Conservation (phyloP, 2,329 filamentous ascomycete species). For the Nothophaeocryptopus gaeumannii region DNA sequence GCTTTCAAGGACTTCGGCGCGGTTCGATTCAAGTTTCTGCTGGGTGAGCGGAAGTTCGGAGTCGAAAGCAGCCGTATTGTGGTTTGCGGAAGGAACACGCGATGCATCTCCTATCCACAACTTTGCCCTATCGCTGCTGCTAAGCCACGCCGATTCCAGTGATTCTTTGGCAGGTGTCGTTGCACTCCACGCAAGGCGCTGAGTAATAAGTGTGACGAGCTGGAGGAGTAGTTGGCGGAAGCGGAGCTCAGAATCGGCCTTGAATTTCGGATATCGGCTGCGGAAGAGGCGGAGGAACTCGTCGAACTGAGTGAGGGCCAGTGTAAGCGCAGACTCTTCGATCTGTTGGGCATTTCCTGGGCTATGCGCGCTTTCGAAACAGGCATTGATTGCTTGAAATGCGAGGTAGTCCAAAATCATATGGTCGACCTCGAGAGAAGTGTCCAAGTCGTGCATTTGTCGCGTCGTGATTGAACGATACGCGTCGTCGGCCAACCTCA, state of each 20-base stretch:
- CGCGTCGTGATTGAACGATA: constrained; percentile 14
- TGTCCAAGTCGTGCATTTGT: constrained; percentile 31
- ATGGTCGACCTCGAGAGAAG: constrained; percentile 49
- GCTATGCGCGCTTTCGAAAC: constrained; percentile 36
- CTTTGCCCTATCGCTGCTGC: constrained; percentile 37
- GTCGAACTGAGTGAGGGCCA: constrained; percentile 29
- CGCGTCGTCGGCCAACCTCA: constrained; percentile 6
- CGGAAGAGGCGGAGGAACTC: constrained; percentile 47
- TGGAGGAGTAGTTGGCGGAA: constrained; percentile 51
- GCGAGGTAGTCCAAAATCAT: constrained; percentile 58
- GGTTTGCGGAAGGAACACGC: constrained; percentile 17
- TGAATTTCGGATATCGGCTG: constrained; percentile 37
- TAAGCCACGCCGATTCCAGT: constrained; percentile 36
- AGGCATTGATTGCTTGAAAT: constrained; percentile 45
- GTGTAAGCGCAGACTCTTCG: constrained; percentile 4
- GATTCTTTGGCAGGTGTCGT: constrained; percentile 39
- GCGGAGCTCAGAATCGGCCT: constrained; percentile 39
- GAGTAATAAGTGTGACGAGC: constrained; percentile 46
- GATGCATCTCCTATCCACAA: constrained; percentile 25
- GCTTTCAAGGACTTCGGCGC: constrained; percentile 22
- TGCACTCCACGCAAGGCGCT: constrained; percentile 39
- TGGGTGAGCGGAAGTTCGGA: constrained; percentile 11
- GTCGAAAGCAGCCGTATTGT: constrained; percentile 17
- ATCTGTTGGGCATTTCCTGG: neutral
- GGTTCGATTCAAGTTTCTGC: constrained; percentile 24